phyloP scores from a whole-genome alignment of 2,329 filamentous ascomycete species.

The Fusarium oligoseptatum region DNA sequence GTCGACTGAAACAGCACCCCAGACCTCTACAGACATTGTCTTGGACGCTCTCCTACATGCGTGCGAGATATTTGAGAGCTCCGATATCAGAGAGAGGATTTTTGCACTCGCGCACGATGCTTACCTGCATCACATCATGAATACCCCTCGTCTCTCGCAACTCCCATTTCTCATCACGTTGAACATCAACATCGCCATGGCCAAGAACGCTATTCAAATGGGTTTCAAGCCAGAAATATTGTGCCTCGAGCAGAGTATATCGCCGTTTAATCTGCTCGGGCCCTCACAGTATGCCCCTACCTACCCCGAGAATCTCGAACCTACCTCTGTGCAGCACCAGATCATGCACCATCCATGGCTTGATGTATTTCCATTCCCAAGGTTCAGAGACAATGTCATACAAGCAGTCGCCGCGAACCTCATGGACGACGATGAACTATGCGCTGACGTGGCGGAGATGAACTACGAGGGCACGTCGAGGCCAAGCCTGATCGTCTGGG shows the following conservation, averaged over 20 bases:
- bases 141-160: constrained; percentile 8
- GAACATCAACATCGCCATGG: constrained; percentile 22
- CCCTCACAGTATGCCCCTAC: not conserved
- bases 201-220: not conserved
- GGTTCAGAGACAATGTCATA: constrained; percentile 17
- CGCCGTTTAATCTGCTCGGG: constrained; percentile 6
- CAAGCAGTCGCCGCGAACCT: not conserved
- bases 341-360: constrained; percentile 26
- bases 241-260: constrained; percentile 15
- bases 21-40: not conserved
- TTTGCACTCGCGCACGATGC: constrained; percentile 13
- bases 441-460: constrained; percentile 6
- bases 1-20: not conserved
- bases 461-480: constrained; percentile 13
- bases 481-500: constrained; percentile 29
- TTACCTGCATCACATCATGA: constrained; percentile 23
- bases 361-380: constrained; percentile 18
- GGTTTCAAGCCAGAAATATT: constrained; percentile 1
- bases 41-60: constrained; percentile 1
- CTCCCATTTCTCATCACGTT: constrained; percentile 19
- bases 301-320: not conserved
- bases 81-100: not conserved
- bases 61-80: constrained; percentile 9
- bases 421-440: constrained; percentile 16
- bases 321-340: not conserved